Evolutionary conservation across 2,329 filamentous ascomycete genomes (phyloP).

Genomic region (Monosporascus ibericus): DNA sequence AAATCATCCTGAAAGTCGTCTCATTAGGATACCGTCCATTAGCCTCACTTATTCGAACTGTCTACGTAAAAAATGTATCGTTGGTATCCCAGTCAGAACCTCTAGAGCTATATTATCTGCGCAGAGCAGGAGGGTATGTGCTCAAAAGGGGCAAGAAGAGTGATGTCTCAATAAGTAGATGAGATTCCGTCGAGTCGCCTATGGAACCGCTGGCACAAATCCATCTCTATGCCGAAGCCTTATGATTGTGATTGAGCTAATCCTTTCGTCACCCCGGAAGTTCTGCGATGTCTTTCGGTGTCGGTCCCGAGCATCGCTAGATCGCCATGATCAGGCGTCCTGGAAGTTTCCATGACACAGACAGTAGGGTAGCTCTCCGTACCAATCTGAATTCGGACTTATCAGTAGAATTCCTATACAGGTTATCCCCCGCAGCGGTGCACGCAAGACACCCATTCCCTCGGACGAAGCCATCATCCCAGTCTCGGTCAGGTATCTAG

Average conservation of each 20-base stretch:
- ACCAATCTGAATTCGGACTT: neutral
- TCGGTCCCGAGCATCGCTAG: neutral
- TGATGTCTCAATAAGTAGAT: neutral
- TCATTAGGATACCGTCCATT: too few species aligned
- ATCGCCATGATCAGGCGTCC: neutral
- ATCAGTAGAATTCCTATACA: neutral
- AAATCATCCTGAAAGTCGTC: neutral
- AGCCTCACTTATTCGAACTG: too few species aligned
- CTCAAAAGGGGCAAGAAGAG: neutral
- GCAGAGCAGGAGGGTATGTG: neutral
- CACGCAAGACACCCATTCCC: neutral
- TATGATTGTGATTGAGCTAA: neutral
- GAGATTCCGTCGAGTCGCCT: neutral
- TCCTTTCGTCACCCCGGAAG: neutral
- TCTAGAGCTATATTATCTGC: neutral
- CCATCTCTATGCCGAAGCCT: neutral
- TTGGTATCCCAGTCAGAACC: neutral
- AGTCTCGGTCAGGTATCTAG: neutral
- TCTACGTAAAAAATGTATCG: neutral
- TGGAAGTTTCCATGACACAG: neutral
- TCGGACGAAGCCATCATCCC: neutral
- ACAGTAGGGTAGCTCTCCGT: neutral
- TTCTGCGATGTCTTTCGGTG: neutral
- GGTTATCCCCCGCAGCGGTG: neutral
- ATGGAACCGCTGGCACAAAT: neutral